Evolutionary conservation across 495 filamentous ascomycete genomes (phyloP), one percentile per base, ranked within the genome.

Genomic region (Amorphotheca resinae): DNA sequence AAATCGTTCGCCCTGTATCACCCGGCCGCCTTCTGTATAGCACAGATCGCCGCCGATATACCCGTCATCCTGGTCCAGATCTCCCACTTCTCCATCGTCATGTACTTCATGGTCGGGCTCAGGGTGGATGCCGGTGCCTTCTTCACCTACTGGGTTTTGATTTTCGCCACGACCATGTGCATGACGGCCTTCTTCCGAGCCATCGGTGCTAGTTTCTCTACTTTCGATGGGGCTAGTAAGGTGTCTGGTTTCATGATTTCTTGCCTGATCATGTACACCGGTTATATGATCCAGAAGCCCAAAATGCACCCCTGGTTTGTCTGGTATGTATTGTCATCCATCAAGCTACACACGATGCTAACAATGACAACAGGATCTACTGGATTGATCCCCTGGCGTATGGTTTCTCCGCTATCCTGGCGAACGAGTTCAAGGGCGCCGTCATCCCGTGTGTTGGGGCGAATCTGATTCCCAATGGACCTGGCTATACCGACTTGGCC

Each of bases 301-400:
- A 45, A 36, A 16, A 63, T 64, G 62, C 61, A 64, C 22, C 63
- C 62, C 14, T 49, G 46, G 46, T 46, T 55, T 18, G 49, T 51
- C 1, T 55, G 52, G 48, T 62, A 87, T 1, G 71, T 70, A n/a
- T n/a, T n/a, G n/a, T n/a, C n/a, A 80, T 73, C 64, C 68, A 88
- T 40, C 83, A 87, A 41, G 84, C 84, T 0, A n/a, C n/a, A n/a
- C 62, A 87, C 2, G 67, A 75, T 30, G 91, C 87, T 50, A 70
- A 72, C 0, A 86, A 84, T 43, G 84, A 81, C 59, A 73, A 47
- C 47, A 32, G 36, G 44, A 40, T 46, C 16, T 61, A 53, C 25
- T 67, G 57, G 57, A 61, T 65, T 26, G 58, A 65, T 39, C 64
- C 64, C 14, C 22, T 68, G 9, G 55, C 51, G 4, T 70, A 70